phyloP scores from a whole-genome alignment of 2,329 filamentous ascomycete genomes.

The Aureobasidium leucospermi region DNA sequence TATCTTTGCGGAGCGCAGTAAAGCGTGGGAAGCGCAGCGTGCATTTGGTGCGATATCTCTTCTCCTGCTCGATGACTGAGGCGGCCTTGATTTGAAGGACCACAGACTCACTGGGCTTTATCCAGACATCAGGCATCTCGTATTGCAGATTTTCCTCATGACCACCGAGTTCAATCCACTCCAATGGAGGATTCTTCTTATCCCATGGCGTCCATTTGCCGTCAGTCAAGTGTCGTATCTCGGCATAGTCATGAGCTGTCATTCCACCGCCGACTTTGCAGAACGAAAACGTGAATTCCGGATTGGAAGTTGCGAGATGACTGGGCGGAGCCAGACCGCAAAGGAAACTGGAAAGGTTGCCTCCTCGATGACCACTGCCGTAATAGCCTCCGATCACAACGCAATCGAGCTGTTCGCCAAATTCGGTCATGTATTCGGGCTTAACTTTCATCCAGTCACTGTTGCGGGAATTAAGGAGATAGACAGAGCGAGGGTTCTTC shows the following conservation, averaged over 20 bases:
- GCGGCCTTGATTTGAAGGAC: constrained; percentile 87
- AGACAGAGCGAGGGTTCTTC: constrained; percentile 85
- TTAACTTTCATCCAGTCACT: constrained; percentile 99
- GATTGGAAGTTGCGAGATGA: constrained; percentile 38
- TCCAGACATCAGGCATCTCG: constrained; percentile 88
- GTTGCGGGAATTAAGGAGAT: constrained; percentile 80
- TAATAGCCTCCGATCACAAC: constrained; percentile 89
- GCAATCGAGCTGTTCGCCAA: constrained; percentile 87
- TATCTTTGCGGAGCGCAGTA: constrained; percentile 72
- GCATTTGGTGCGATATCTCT: constrained; percentile 66
- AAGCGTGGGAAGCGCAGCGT: constrained; percentile 91
- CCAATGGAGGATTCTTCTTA: constrained; percentile 61
- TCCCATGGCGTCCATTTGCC: constrained; percentile 92
- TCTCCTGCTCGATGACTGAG: constrained; percentile 58
- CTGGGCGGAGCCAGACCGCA: constrained; percentile 63
- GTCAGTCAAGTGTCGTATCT: constrained; percentile 75
- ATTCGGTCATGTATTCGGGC: constrained; percentile 95
- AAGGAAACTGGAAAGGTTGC: constrained; percentile 76
- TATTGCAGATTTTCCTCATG: constrained; percentile 53
- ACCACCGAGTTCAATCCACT: constrained; percentile 75
- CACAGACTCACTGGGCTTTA: constrained; percentile 77
- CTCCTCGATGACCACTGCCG: constrained; percentile 78
- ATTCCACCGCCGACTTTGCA: constrained; percentile 98
- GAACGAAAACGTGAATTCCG: constrained; percentile 83
- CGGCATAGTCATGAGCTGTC: constrained; percentile 72